Percentiles rank a stretch among this genome's conserved stretches.
phyloP scores from a whole-genome alignment of 352 stramenopile species.

The Phytophthora ohioensis region DNA sequence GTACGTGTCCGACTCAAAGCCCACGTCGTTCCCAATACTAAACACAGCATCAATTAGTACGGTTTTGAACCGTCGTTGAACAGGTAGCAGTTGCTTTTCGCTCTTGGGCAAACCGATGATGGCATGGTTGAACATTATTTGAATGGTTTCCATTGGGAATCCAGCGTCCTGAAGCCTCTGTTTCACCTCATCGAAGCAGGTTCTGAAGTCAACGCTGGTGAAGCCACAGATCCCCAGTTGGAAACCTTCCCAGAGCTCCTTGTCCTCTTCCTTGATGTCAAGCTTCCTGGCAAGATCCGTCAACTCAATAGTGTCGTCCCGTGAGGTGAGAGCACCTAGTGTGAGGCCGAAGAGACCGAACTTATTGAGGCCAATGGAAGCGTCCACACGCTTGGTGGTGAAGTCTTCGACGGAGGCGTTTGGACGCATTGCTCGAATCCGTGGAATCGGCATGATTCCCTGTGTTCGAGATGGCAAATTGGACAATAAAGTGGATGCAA shows the following conservation, averaged over 20 bases:
- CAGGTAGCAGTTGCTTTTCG: background rate
- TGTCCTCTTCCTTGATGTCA: conserved; percentile 4
- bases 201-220: conserved; percentile 6
- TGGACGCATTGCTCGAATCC: background rate
- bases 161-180: background rate
- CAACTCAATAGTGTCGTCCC: conserved; percentile 3
- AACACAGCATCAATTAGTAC: background rate
- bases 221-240: conserved; percentile 4
- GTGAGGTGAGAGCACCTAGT: conserved; percentile 4
- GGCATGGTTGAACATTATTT: conserved; percentile 6
- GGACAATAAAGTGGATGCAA: background rate
- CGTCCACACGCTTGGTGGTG: background rate
- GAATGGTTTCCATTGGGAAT: background rate
- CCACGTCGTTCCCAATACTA: background rate
- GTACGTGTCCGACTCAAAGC: background rate
- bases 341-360: conserved; percentile 12
- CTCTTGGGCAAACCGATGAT: conserved; percentile 9
- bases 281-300: background rate
- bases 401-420: conserved; percentile 1
- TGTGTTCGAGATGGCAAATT: conserved; percentile 15
- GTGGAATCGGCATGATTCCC: conserved; percentile 1
- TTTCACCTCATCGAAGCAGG: conserved; percentile 14
- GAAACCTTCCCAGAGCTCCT: background rate
- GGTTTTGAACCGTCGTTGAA: background rate
- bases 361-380: conserved; percentile 12